Percentiles rank a stretch among this genome's conserved stretches.
phyloP scores from a whole-genome alignment of 805 yeast genomes.

The Pichia membranifaciens region DNA sequence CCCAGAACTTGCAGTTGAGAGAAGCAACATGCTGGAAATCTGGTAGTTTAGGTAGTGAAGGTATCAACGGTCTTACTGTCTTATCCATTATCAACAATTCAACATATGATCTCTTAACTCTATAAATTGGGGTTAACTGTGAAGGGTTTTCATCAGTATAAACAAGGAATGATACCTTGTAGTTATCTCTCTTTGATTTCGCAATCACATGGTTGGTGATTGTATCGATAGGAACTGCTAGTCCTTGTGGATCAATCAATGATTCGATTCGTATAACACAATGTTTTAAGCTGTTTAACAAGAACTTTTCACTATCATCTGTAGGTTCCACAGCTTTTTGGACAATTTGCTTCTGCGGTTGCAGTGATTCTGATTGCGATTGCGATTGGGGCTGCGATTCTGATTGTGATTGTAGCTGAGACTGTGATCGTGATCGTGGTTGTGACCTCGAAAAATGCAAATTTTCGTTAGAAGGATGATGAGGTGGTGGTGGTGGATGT shows the following conservation, averaged over 20 bases:
- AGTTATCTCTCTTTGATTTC: conserved; percentile 43
- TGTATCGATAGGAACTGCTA: conserved; percentile 23
- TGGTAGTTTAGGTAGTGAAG: conserved; percentile 26
- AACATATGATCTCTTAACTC: conserved; percentile 56
- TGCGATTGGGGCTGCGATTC: background rate
- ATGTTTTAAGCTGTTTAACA: conserved; percentile 26
- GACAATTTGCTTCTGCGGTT: background rate
- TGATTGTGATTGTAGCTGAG: background rate
- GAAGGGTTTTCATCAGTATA: conserved; percentile 51
- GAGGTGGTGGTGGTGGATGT: background rate
- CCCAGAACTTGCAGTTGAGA: conserved; percentile 30
- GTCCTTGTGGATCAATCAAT: conserved; percentile 23
- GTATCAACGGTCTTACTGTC: conserved; percentile 43
- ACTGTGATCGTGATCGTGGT: background rate
- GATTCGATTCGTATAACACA: conserved; percentile 28
- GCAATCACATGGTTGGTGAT: background rate
- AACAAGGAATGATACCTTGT: conserved; percentile 55
- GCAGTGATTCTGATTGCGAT: background rate
- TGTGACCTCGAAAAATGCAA: background rate
- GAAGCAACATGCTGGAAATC: conserved; percentile 25
- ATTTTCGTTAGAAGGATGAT: background rate
- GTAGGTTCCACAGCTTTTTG: background rate
- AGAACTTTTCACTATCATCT: conserved; percentile 21
- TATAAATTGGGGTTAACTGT: conserved; percentile 57
- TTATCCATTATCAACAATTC: conserved; percentile 59